Base-by-base conservation (phyloP, 495 filamentous ascomycete genomes). In the Physcia stellaris region DNA sequence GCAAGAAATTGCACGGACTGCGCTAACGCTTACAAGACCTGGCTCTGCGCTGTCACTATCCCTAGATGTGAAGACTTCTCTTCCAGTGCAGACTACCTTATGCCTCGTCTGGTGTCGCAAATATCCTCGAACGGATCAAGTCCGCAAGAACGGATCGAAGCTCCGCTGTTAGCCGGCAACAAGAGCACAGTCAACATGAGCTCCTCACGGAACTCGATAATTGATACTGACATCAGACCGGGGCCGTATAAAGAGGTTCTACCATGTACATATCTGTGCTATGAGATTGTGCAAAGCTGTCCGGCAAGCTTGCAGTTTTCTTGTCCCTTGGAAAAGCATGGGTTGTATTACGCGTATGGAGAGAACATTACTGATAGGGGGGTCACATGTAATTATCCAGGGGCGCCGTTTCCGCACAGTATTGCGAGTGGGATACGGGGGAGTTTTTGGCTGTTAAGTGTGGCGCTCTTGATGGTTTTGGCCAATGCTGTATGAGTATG, bases 161-260 rank as follows among this genome's bases (percentile, higher is more conserved):
- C 46, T 3, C 35, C 27, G 1, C 45, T 43, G 36, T 47, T 20
- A 28, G 15, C 43, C 4, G 42, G 39, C 2, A 54, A 47, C 12
- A 44, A 44, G 30, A 34, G 26, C 7, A 52, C 37, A 13, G 4
- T 15, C 9, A 20, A 20, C 27, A 52, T 45, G 24, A 47, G 43
- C 3, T 31, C 49, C 7, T 80, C 78, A 13, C 68, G 87, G 4
- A 92, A 82, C 45, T 46, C 67, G 3, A 47, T 67, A 24, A 93
- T 96, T 46, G 86, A 95, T 51, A 35, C 55, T 2, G 29, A 56
- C 0, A 72, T 96, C 46, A 49, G 66, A 35, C 90, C 90, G 0
- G 90, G 92, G 0, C 88, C 90, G 0, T 95, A 96, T 57, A 93
- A 86, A 53, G 90, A 99, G 60, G 50, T 96, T 20, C 63, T 94